Evolutionary conservation across 768 basidiomycete genomes (phyloP).

Genomic region (Kwoniella heveanensis): DNA sequence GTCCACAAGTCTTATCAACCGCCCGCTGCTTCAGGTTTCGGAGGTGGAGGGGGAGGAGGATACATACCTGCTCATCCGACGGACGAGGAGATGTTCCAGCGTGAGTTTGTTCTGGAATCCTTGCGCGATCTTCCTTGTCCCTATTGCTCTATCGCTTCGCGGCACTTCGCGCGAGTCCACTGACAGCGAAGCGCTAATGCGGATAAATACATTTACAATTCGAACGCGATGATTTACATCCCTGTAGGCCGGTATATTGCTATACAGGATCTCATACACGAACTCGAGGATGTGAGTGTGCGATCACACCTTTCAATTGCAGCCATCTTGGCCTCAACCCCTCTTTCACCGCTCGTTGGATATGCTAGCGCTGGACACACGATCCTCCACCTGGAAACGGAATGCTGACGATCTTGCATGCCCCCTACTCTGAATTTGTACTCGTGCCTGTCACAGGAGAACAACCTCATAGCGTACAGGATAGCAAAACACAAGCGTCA

Average conservation of each 20-base stretch:
- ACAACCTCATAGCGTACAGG: slow-evolving; percentile 33
- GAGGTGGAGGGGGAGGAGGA: neutral
- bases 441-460: no score
- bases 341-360: no score
- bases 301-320: neutral
- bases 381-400: no score
- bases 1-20: neutral
- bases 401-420: no score
- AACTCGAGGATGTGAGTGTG: slow-evolving; percentile 28
- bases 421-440: no score
- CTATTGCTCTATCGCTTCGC: no score
- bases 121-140: no score
- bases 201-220: no score
- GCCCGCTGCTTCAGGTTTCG: neutral
- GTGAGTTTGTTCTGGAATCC: slow-evolving; percentile 27
- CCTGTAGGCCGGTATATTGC: slow-evolving; percentile 30
- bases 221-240: no score
- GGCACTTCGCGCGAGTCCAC: no score
- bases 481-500: slow-evolving; percentile 23
- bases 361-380: no score
- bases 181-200: no score
- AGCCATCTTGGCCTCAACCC: neutral
- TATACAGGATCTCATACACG: slow-evolving; percentile 22
- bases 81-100: slow-evolving; percentile 30
- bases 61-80: slow-evolving; percentile 23